phyloP scores from a whole-genome alignment of 371 early-diverging fungal genomes.

The Apophysomyces ossiformis region DNA sequence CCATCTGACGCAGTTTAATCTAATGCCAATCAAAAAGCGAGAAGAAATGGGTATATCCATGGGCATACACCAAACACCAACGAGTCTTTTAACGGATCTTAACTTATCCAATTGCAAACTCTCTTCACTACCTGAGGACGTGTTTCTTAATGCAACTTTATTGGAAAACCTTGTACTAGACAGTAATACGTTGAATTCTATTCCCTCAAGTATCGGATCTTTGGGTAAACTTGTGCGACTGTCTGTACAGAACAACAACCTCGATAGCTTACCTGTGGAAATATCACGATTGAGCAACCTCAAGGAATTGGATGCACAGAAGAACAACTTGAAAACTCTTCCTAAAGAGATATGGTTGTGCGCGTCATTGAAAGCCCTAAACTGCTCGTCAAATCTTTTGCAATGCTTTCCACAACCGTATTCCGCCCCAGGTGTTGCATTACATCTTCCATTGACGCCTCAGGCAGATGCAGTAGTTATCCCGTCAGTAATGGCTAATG shows the following conservation, averaged over 20 bases:
- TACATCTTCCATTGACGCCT: slow-evolving; percentile 29
- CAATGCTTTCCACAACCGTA: slow-evolving; percentile 42
- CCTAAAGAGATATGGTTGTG: slow-evolving; percentile 88
- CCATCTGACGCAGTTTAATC: slow-evolving; percentile 61
- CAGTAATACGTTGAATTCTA: slow-evolving; percentile 74
- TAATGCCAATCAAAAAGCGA: slow-evolving; percentile 13
- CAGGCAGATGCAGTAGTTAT: slow-evolving; percentile 33
- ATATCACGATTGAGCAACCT: slow-evolving; percentile 40
- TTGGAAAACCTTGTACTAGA: slow-evolving; percentile 72
- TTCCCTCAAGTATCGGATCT: slow-evolving; percentile 72
- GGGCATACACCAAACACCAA: not conserved
- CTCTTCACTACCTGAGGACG: slow-evolving; percentile 68
- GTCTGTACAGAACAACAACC: slow-evolving; percentile 64
- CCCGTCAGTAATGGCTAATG: slow-evolving; percentile 26
- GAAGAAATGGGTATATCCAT: not conserved
- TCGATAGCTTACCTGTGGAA: slow-evolving; percentile 44
- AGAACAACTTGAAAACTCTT: slow-evolving; percentile 71
- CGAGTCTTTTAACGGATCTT: slow-evolving; percentile 50
- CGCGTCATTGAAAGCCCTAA: slow-evolving; percentile 64
- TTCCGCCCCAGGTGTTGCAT: slow-evolving; percentile 33
- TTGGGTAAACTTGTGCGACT: slow-evolving; percentile 61
- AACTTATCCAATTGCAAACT: slow-evolving; percentile 79
- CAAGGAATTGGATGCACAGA: slow-evolving; percentile 39
- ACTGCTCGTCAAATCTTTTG: slow-evolving; percentile 75
- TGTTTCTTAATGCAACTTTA: slow-evolving; percentile 63